Evolutionary conservation across 225 moss, liverwort and hornwort genomes (phyloP).

Genomic region (Asterella californica): DNA sequence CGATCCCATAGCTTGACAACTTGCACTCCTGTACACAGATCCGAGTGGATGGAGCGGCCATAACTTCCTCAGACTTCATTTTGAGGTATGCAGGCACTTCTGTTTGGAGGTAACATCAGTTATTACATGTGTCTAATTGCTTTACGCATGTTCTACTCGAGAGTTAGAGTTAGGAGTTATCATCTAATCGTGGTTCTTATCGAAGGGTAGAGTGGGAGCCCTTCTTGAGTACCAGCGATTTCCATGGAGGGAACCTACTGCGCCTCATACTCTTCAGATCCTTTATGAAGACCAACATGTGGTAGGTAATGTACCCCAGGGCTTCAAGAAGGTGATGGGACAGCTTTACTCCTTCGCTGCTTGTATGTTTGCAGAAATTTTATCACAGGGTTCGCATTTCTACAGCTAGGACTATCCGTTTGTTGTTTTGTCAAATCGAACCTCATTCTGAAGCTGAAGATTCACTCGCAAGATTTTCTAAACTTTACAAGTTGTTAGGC

Average conservation of each 20-base stretch:
- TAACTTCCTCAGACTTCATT: slow-evolving; percentile 33
- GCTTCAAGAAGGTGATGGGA: background rate
- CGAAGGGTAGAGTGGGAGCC: slow-evolving; percentile 49
- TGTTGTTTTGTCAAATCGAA: background rate
- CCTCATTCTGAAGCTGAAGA: background rate
- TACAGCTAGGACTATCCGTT: background rate
- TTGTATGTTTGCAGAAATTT: background rate
- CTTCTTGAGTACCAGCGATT: slow-evolving; percentile 62
- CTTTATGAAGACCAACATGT: slow-evolving; percentile 78
- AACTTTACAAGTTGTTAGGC: background rate
- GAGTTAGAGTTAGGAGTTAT: background rate
- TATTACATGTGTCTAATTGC: background rate
- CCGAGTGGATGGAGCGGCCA: slow-evolving; percentile 63
- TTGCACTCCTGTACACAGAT: slow-evolving; percentile 50
- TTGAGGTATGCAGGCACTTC: slow-evolving; percentile 48
- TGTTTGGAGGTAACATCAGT: background rate
- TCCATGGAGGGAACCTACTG: slow-evolving; percentile 79
- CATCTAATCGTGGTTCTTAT: background rate
- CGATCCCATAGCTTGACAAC: slow-evolving; percentile 5
- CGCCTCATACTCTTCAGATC: slow-evolving; percentile 56
- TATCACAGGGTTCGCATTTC: too few species aligned
- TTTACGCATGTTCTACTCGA: background rate
- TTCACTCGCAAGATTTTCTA: background rate
- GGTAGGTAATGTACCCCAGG: slow-evolving; percentile 33
- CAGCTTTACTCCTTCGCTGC: background rate